Evolutionary conservation across 768 basidiomycete species (phyloP).

Genomic region (Termitomyces sp.): DNA sequence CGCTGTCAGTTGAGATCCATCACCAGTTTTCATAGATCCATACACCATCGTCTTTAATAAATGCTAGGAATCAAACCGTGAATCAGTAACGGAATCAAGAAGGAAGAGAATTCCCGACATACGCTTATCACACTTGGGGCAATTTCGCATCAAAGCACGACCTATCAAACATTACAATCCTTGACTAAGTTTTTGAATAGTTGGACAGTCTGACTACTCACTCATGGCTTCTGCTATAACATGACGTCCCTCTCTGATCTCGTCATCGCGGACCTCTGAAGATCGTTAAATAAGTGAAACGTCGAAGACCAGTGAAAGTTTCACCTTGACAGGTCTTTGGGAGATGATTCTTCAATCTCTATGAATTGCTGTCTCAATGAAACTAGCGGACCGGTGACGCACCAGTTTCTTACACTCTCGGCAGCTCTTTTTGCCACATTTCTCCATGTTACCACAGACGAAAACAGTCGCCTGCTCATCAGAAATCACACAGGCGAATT

Average conservation of each 20-base stretch:
- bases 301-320: constrained; percentile 14
- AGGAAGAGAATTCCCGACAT: constrained; percentile 8
- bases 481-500: constrained; percentile 61
- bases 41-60: constrained; percentile 13
- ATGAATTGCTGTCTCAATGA: not conserved
- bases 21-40: not conserved
- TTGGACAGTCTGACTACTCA: constrained; percentile 19
- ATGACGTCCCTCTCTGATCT: constrained; percentile 47
- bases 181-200: not conserved
- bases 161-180: constrained; percentile 28
- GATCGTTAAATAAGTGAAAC: not conserved
- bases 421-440: constrained; percentile 61
- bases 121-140: constrained; percentile 71
- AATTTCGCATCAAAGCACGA: constrained; percentile 66
- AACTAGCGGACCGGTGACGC: not conserved
- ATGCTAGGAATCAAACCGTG: not conserved
- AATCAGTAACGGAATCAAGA: not conserved
- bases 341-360: constrained; percentile 48
- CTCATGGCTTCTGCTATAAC: constrained; percentile 80
- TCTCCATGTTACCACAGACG: constrained; percentile 29
- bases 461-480: constrained; percentile 45
- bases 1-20: not conserved
- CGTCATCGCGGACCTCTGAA: constrained; percentile 7
- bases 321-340: constrained; percentile 43
- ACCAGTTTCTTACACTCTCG: constrained; percentile 61